Evolutionary conservation across 768 basidiomycete genomes (phyloP), one percentile per base, ranked within the genome.

Genomic region (Lentinula sp.): DNA sequence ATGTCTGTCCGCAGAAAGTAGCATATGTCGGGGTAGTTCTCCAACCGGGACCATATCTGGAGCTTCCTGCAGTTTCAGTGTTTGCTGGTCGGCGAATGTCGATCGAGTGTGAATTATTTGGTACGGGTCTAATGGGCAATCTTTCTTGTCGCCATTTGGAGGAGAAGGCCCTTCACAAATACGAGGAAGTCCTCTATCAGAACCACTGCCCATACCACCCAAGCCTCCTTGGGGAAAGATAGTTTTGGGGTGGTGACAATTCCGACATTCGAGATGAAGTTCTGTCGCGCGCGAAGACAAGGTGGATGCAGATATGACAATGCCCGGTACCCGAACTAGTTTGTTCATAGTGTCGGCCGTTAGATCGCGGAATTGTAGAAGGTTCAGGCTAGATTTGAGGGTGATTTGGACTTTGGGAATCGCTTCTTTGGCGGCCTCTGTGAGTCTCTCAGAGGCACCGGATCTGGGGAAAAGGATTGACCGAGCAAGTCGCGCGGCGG

Each of bases 31-130:
- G 8, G 97, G 97, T 45, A 99, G 79, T 70, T 99, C 97, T 81
- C 97, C 97, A 28, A 98, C 95, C 0, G 97, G 97, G 1, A 99
- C 97, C 93, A 98, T 97, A 72, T 99, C 97, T 0, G 97, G 97
- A 16, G 96, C 95, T 73, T 99, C 97, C 73, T 99, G 97, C 12
- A 99, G 83, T 72, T 99, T 99, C 66, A 99, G 81, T 10, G 85
- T 91, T 74, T 99, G 97, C 66, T 97, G 95, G 70, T 99, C 97
- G 7, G 95, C 89, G 69, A 98, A 99, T 6, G 84, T 80, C 36
- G 93, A 98, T 74, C 93, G 92, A 41, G 93, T 89, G 73, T 99
- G 97, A 15, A 98, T 79, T 69, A 99, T 95, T 57, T 94, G 81
- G 75, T 95, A 99, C 1, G 97, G 97, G 70, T 98, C 97, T 58